Percentiles rank a stretch among this genome's conserved stretches.
Evolutionary conservation across 2,329 filamentous ascomycete genomes (phyloP).

Genomic region (Botrytis galanthina): DNA sequence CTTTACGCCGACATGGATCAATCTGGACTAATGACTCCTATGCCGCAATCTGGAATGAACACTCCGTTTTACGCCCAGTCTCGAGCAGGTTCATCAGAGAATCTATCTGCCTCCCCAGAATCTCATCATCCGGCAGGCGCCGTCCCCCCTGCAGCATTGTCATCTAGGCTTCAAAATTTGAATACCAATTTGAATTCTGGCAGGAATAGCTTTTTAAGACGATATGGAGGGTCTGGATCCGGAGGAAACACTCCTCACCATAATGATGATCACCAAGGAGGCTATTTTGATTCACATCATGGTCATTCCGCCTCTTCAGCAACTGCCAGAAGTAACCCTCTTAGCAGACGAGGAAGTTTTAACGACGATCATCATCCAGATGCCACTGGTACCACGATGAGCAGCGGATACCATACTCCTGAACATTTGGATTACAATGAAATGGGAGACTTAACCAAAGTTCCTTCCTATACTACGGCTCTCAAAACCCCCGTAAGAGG

Average conservation of each 20-base stretch:
- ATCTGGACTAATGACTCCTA: constrained; percentile 77
- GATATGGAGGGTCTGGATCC: constrained; percentile 35
- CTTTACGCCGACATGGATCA: constrained; percentile 85
- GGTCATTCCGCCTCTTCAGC: constrained; percentile 24
- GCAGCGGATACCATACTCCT: constrained; percentile 53
- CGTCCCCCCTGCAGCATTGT: constrained; percentile 55
- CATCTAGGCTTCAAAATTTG: constrained; percentile 68
- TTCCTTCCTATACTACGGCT: constrained; percentile 75
- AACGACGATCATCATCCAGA: constrained; percentile 18
- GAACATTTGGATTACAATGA: constrained; percentile 58
- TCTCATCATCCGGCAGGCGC: constrained; percentile 44
- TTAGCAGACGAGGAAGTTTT: constrained; percentile 45
- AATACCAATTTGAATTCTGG: constrained; percentile 61
- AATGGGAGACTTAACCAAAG: constrained; percentile 65
- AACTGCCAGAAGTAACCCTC: constrained; percentile 36
- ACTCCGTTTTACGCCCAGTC: constrained; percentile 75
- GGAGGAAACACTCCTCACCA: constrained; percentile 38
- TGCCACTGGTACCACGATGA: constrained; percentile 43
- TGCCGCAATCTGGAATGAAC: constrained; percentile 66
- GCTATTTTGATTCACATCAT: constrained; percentile 30
- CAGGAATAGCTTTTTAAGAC: constrained; percentile 38
- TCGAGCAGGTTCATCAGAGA: constrained; percentile 76
- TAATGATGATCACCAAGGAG: constrained; percentile 22
- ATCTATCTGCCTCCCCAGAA: constrained; percentile 59
- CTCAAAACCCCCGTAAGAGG: constrained; percentile 61